Conservation (phyloP, 208 protist genomes). For the Leishmania tropica region DNA sequence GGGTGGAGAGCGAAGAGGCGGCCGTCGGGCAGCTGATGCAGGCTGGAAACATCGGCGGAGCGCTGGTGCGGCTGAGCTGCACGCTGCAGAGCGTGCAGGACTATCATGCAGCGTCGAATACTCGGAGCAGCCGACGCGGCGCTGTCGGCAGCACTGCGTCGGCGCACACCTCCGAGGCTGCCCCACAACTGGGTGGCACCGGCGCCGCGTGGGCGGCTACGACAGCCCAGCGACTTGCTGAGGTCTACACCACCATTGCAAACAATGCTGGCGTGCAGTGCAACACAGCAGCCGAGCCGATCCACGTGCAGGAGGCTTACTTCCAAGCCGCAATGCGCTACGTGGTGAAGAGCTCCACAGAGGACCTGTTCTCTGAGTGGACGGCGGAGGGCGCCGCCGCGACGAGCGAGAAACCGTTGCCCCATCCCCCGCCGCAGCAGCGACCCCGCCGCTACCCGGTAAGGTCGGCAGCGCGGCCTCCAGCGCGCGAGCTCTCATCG, state of each 20-base stretch:
- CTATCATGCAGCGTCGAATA: neutral
- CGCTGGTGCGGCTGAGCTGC: slow-evolving; percentile 8
- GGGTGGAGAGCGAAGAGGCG: slow-evolving; percentile 14
- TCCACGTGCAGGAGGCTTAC: slow-evolving; percentile 43
- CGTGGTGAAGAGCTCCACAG: slow-evolving; percentile 16
- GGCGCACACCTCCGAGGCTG: neutral
- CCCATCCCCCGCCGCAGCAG: neutral
- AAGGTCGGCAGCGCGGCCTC: neutral
- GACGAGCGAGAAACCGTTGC: neutral
- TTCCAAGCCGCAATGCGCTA: slow-evolving; percentile 52
- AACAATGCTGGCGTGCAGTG: slow-evolving; percentile 66
- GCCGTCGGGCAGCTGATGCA: slow-evolving; percentile 8
- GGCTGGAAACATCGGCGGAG: slow-evolving; percentile 12
- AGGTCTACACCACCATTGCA: slow-evolving; percentile 46
- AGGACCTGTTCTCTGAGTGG: slow-evolving; percentile 34
- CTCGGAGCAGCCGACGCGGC: neutral
- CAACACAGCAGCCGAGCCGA: slow-evolving; percentile 42
- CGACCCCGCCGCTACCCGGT: neutral
- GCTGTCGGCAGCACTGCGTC: neutral
- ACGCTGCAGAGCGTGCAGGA: slow-evolving; percentile 15
- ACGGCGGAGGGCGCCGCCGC: neutral
- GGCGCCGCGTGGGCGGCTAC: slow-evolving; percentile 19
- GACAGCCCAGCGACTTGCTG: slow-evolving; percentile 46
- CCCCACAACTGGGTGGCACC: slow-evolving; percentile 1
- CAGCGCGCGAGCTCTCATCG: neutral